Conservation (phyloP, 2,329 filamentous ascomycete genomes). For the Lithohypha guttulata region DNA sequence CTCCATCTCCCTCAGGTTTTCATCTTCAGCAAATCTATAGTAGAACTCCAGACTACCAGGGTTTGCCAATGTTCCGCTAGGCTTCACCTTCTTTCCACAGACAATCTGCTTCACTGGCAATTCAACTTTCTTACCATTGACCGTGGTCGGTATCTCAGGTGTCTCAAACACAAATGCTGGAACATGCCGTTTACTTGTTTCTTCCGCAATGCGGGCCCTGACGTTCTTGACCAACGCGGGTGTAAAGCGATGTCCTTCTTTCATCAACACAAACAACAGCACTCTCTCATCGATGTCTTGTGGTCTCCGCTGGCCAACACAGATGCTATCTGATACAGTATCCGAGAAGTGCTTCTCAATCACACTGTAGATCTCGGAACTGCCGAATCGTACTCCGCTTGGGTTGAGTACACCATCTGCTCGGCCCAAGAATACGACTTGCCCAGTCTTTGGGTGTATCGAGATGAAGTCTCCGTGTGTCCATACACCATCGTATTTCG, state of each 20-base stretch:
- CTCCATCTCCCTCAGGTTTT: conserved; percentile 40
- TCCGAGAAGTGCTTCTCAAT: conserved; percentile 49
- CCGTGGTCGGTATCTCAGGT: conserved; percentile 71
- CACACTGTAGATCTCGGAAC: conserved; percentile 94
- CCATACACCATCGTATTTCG: conserved; percentile 48
- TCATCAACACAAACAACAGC: conserved; percentile 50
- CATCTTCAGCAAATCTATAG: conserved; percentile 65
- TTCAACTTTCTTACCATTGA: conserved; percentile 80
- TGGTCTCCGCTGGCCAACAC: conserved; percentile 64
- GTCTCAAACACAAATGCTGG: conserved; percentile 71
- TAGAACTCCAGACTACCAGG: conserved; percentile 66
- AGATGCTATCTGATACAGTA: conserved; percentile 60
- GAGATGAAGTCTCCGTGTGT: conserved; percentile 73
- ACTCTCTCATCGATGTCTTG: conserved; percentile 48
- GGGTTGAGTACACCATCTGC: conserved; percentile 54
- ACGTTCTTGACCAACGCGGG: conserved; percentile 46
- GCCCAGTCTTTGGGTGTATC: conserved; percentile 56
- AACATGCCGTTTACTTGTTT: conserved; percentile 62
- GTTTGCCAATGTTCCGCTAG: conserved; percentile 66
- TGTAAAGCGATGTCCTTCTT: conserved; percentile 47
- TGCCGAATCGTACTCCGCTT: conserved; percentile 80
- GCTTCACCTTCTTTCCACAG: conserved; percentile 60
- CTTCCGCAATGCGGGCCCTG: conserved; percentile 53
- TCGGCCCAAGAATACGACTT: conserved; percentile 56
- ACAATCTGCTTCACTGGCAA: conserved; percentile 77